Conservation (phyloP, 352 stramenopile genomes). For the Globisporangium barbulae region DNA sequence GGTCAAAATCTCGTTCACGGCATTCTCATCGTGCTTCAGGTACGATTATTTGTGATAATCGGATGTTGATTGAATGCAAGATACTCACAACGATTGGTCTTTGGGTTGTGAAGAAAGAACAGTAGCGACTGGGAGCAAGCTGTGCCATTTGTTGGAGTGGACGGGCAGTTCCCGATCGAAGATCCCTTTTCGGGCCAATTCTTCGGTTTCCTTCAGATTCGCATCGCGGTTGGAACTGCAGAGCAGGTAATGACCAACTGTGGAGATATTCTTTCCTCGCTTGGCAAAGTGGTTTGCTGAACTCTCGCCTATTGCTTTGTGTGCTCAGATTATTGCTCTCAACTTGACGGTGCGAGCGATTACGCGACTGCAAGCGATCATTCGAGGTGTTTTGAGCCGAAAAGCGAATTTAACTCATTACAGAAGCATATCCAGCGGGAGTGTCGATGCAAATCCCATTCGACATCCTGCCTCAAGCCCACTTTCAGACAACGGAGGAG, state of each 20-base stretch:
- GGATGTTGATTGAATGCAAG: neutral
- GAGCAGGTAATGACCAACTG: constrained; percentile 36
- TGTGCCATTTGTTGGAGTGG: constrained; percentile 29
- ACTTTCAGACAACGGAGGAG: neutral
- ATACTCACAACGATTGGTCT: neutral
- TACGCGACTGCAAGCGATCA: constrained; percentile 31
- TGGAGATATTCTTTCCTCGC: neutral
- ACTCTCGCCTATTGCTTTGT: neutral
- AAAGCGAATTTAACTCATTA: neutral
- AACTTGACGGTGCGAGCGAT: constrained; percentile 25
- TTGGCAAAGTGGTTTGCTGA: neutral
- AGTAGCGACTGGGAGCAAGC: constrained; percentile 5
- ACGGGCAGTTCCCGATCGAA: constrained; percentile 32
- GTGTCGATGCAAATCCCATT: neutral
- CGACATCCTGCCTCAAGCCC: neutral
- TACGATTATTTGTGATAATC: constrained; percentile 10
- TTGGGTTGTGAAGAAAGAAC: constrained; percentile 3
- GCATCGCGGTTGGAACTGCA: constrained; percentile 41
- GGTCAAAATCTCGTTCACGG: constrained; percentile 27
- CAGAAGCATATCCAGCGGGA: neutral
- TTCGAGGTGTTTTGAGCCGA: constrained; percentile 26
- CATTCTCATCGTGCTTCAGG: constrained; percentile 26
- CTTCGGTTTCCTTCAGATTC: constrained; percentile 30
- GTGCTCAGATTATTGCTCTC: constrained; percentile 27
- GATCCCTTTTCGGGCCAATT: constrained; percentile 40